These are phyloP conservation scores for Trichophyton rubrum DNA, from an alignment of 2,329 filamentous ascomycete species.

Conservation along the genomic window DNA sequence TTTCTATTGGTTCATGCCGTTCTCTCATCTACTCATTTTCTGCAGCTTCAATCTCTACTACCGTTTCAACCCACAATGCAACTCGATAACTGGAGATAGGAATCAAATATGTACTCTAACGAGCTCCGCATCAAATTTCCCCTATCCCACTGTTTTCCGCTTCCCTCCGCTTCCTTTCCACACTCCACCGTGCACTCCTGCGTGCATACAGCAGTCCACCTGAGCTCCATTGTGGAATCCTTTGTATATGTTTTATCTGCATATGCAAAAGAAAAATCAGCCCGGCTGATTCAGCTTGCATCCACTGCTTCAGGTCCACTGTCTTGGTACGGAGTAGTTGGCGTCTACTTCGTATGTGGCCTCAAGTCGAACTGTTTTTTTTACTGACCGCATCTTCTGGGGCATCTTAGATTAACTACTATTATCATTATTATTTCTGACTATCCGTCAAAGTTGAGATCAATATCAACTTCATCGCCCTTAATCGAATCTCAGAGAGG, in stretches of 20 bases:
- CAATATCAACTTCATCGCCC: background rate
- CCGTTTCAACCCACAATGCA: background rate
- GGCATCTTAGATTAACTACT: background rate
- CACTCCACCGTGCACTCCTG: background rate
- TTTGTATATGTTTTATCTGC: background rate
- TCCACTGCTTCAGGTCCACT: background rate
- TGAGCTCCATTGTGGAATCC: background rate
- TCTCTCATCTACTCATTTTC: background rate
- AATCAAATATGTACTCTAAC: background rate
- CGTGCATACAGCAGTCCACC: background rate
- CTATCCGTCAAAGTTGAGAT: background rate
- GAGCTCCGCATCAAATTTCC: background rate
- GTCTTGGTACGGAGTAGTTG: too few species aligned
- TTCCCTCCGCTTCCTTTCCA: background rate
- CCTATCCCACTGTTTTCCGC: background rate
- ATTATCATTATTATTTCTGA: background rate
- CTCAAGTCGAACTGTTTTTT: too few species aligned
- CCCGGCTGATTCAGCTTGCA: background rate
- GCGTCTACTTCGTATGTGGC: too few species aligned
- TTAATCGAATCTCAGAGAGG: background rate
- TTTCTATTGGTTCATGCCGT: background rate
- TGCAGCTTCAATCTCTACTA: background rate
- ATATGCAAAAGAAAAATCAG: background rate
- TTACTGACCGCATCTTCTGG: too few species aligned
- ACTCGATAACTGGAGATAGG: background rate